Base-by-base conservation (phyloP, 495 filamentous ascomycete species). In the Podospora comata region DNA sequence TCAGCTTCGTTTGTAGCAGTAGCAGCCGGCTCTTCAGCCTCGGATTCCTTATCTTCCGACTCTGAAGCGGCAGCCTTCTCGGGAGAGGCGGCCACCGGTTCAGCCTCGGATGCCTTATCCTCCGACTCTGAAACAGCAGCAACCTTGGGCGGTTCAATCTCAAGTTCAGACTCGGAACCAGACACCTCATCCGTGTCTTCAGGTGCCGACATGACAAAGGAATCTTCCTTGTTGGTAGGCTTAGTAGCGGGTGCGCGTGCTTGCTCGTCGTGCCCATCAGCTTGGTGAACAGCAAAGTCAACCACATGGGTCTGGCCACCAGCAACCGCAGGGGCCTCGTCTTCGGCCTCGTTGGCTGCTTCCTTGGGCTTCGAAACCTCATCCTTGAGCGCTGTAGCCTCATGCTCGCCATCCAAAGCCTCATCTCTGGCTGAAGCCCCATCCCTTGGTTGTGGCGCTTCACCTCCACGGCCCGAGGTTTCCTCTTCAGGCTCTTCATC, bases 301-400 rank as follows among this genome's bases (percentile, higher is more conserved):
- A 72, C 60, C 5, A 71, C 72, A 16, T 72, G 60, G 32, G 67
- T 72, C 23, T 58, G 55, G 18, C 55, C 55, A 23, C 23, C 6
- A 9, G 23, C 39, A 48, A 48, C 7, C 39, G 39, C 39, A 48
- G 39, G 39, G 39, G 39, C 9, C 15, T 48, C 39, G 7, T 48
- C 39, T 13, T 48, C 15, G 39, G 39, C 39, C 9, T 48, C 2
- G 39, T 48, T 13, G 18, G 72, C 73, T 44, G 76, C 79, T 20
- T 81, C 79, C 28, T 80, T 78, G 16, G 77, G 76, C 30, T 79
- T 78, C 1, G 79, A 80, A 18, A 81, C 68, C 5, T 80, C 23
- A 23, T 1, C 1, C 23, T 23, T 23, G 23, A 23, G 23, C 23
- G 23, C 23, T 23, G 23, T 23, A 23, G 23, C 23, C 23, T 23